A percentile compares a stretch with the other conserved stretches of the same genome.
Evolutionary conservation across 1,139 yeast genomes (phyloP).

Genomic region (Candida tunisiensis): DNA sequence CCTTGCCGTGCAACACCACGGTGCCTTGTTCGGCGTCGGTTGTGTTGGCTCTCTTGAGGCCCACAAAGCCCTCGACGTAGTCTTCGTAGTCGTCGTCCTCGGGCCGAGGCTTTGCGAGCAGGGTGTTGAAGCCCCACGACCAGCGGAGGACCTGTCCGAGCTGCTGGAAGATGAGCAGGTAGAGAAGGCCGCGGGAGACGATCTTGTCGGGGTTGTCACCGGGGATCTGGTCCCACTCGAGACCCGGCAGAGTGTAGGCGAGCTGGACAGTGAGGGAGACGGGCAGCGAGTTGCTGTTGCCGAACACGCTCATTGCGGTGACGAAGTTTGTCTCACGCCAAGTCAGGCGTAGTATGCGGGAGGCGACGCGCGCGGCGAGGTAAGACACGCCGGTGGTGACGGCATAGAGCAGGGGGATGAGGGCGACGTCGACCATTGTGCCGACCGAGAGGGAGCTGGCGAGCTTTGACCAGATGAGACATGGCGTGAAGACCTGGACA

Average conservation of each 20-base stretch:
- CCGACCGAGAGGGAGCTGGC: constrained; percentile 56
- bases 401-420: constrained; percentile 59
- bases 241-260: constrained; percentile 55
- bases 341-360: constrained; percentile 33
- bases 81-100: constrained; percentile 5
- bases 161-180: constrained; percentile 67
- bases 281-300: constrained; percentile 45
- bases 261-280: constrained; percentile 60
- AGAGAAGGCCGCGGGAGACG: constrained; percentile 67
- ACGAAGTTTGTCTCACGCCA: constrained; percentile 61
- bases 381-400: constrained; percentile 48
- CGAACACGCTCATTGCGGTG: constrained; percentile 81
- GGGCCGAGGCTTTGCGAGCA: constrained; percentile 32
- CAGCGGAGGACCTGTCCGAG: constrained; percentile 71
- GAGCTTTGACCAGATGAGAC: constrained; percentile 63
- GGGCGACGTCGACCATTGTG: constrained; percentile 49
- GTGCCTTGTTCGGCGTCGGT: neutral
- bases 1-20: no score
- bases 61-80: constrained; percentile 3
- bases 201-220: constrained; percentile 53
- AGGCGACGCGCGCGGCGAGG: constrained; percentile 32
- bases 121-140: constrained; percentile 84
- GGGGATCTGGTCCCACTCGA: constrained; percentile 57
- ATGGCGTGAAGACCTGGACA: constrained; percentile 72
- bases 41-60: no score